Percentiles rank a stretch among this genome's conserved stretches.
These are phyloP conservation scores for Boletus pseudo-olivaceus DNA, from an alignment of 768 basidiomycete species.

Conservation along the genomic window DNA sequence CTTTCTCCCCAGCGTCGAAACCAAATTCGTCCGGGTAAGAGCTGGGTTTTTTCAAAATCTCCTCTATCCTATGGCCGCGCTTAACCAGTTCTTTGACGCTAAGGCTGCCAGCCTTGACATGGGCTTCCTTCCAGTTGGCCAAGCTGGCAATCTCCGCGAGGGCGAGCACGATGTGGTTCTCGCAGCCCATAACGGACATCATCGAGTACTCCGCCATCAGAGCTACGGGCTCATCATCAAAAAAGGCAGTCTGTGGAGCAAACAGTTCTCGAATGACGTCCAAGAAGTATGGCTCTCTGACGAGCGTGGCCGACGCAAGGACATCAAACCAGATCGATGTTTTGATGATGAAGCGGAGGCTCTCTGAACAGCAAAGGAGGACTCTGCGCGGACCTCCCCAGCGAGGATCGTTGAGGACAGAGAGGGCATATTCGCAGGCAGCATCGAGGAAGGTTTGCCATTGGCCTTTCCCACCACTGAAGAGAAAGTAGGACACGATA, in stretches of 20 bases:
- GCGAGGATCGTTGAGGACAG: conserved; percentile 39
- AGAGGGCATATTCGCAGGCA: conserved; percentile 53
- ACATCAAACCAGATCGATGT: conserved; percentile 89
- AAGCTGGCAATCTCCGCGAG: conserved; percentile 70
- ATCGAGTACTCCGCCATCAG: conserved; percentile 54
- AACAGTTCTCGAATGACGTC: conserved; percentile 56
- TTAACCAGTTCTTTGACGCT: conserved; percentile 59
- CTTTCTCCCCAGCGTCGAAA: conserved; percentile 1
- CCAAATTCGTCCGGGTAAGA: background rate
- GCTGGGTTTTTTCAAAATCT: conserved; percentile 23
- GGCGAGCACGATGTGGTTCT: conserved; percentile 74
- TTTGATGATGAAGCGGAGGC: conserved; percentile 71
- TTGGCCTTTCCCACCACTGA: conserved; percentile 67
- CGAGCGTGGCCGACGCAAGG: conserved; percentile 71
- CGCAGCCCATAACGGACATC: conserved; percentile 83
- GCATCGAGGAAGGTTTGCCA: conserved; percentile 68
- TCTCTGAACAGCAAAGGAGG: conserved; percentile 45
- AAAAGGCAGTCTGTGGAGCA: conserved; percentile 17
- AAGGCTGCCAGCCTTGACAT: conserved; percentile 41
- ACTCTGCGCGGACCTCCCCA: conserved; percentile 42
- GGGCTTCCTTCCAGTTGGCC: conserved; percentile 58
- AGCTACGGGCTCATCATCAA: conserved; percentile 37
- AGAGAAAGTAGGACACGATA: conserved; percentile 72
- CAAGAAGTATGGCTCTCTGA: conserved; percentile 54
- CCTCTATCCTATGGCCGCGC: conserved; percentile 51